These are phyloP conservation scores for Rosa chinensis DNA, from an alignment of 306 rosid genomes.

Conservation along the genomic window DNA sequence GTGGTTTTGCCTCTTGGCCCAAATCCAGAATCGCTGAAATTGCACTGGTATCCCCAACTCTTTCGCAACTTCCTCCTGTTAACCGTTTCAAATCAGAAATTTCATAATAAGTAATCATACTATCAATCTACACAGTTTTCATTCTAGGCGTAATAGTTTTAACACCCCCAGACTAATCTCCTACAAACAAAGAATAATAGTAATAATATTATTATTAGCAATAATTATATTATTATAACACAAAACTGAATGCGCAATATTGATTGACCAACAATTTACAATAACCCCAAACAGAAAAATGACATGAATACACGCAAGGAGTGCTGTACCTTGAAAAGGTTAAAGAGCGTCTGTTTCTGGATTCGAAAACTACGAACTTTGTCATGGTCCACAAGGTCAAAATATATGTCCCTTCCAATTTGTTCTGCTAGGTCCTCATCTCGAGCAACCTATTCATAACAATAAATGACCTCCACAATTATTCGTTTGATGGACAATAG, in stretches of 20 bases:
- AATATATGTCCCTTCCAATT: conserved; percentile 76
- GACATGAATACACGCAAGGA: neutral
- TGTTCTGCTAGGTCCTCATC: conserved; percentile 78
- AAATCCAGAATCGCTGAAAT: conserved; percentile 83
- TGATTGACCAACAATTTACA: neutral
- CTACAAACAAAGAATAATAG: neutral
- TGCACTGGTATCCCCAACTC: conserved; percentile 81
- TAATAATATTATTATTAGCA: neutral
- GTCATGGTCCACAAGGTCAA: conserved; percentile 95
- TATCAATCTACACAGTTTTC: neutral
- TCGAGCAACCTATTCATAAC: conserved; percentile 67
- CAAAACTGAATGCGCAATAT: neutral
- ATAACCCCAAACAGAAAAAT: neutral
- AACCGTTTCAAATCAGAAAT: conserved; percentile 20
- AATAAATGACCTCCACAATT: conserved; percentile 8
- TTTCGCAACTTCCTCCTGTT: conserved; percentile 86
- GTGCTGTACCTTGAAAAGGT: conserved; percentile 64
- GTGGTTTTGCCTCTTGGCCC: conserved; percentile 96
- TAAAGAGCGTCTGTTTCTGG: conserved; percentile 61
- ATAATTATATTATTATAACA: neutral
- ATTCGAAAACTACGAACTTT: conserved; percentile 84
- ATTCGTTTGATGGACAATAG: neutral
- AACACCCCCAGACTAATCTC: neutral
- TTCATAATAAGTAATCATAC: neutral
- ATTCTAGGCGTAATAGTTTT: neutral